Base-by-base conservation (phyloP, 2,329 filamentous ascomycete genomes). In the Fusarium sublunatum region DNA sequence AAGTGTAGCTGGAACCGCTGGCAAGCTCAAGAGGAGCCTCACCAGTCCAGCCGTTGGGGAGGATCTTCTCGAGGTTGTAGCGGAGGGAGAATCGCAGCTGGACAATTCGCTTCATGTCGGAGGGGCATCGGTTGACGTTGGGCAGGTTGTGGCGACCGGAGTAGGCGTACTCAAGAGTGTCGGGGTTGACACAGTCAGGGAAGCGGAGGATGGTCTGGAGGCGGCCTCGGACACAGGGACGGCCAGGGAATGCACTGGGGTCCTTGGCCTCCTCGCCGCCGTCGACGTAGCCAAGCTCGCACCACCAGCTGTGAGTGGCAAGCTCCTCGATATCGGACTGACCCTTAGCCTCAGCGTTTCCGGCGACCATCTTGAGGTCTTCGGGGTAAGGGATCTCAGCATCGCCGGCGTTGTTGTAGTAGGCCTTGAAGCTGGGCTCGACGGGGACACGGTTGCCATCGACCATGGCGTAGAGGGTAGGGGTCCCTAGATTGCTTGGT, bases 31-130 rank as follows among this genome's bases (percentile, higher is more conserved):
- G 63, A 2, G 79, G 80, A 5, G 79, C 74, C 0, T 67, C 69
- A 34, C 79, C 79, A 25, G 60, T 72, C 79, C 79, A 82, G 19
- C 79, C 79, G 35, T 76, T 69, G 1, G 79, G 77, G 7, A 81
- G 59, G 1, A 68, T 69, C 35, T 75, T 75, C 49, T 77, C 75
- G 22, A 79, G 67, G 54, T 81, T 79, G 64, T 80, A 82, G 25
- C 79, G 77, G 51, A 81, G 76, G 29, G 74, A 77, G 71, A 81
- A 81, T 45, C 79, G 76, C 7, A 81, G 75, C 61, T 79, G 77
- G 2, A 79, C 77, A 72, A 81, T 81, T 4, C 73, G 70, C 65
- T 78, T 78, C 75, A 78, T 80, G 59, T 74, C 76, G 5, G 58
- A 53, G 2, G 80, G 80, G 63, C 79, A 82, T 15, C 68, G 65